These are phyloP conservation scores for Geotrichum klebahnii DNA, from an alignment of 1,139 yeast genomes.

Conservation along the genomic window DNA sequence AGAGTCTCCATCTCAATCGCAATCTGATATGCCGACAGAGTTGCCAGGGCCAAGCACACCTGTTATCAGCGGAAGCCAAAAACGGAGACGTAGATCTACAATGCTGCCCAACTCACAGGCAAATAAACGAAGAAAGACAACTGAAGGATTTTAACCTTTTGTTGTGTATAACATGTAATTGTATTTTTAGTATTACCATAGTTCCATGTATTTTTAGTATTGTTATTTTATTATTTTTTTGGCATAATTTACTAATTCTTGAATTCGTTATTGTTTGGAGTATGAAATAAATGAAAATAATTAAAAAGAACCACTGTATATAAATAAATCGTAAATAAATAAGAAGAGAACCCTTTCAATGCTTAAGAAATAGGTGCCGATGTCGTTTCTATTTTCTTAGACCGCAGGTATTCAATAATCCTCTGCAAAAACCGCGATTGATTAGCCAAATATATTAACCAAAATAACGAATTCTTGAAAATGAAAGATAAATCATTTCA, in stretches of 20 bases:
- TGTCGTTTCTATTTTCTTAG: conserved; percentile 7
- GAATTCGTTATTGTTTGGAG: no score
- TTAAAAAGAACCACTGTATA: not conserved
- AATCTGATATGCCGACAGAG: not conserved
- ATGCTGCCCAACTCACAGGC: conserved; percentile 7
- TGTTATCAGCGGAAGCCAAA: not conserved
- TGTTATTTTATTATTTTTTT: no score
- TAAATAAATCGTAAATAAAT: not conserved
- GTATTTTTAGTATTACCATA: no score
- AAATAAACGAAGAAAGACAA: conserved; percentile 7
- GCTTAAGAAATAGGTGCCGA: not conserved
- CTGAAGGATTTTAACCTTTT: conserved; percentile 10
- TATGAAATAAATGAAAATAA: not conserved
- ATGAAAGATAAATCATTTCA: no score
- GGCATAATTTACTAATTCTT: no score
- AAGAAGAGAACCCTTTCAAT: no score
- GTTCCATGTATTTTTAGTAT: no score
- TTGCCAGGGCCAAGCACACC: not conserved
- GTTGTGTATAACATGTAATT: no score
- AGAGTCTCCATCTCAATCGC: conserved; percentile 1
- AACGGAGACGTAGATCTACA: conserved; percentile 1
- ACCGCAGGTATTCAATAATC: conserved; percentile 10
- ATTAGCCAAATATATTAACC: no score
- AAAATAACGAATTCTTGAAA: not conserved
- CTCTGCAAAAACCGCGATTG: conserved; percentile 4